These are phyloP conservation scores for Plasmodium relictum DNA, from an alignment of 169 alveolate genomes.

Conservation along the genomic window DNA sequence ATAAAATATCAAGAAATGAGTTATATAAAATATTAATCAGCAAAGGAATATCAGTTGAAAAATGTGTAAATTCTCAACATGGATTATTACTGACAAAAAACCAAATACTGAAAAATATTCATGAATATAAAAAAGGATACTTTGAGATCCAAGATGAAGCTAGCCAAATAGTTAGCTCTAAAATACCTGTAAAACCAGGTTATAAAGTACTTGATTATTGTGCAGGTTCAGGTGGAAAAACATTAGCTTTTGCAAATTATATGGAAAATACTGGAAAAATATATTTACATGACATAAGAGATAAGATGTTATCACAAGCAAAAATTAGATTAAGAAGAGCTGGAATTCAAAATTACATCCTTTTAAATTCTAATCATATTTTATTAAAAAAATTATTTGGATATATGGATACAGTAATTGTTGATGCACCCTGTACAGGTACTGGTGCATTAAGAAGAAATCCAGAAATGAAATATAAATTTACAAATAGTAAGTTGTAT, in stretches of 20 bases:
- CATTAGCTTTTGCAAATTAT: conserved; percentile 92
- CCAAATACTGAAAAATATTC: conserved; percentile 86
- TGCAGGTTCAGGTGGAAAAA: conserved; percentile 96
- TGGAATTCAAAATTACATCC: conserved; percentile 91
- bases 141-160: conserved; percentile 97
- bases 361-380: conserved; percentile 85
- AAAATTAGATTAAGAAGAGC: conserved; percentile 92
- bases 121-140: conserved; percentile 91
- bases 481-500: conserved; percentile 82
- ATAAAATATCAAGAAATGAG: conserved; percentile 82
- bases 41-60: conserved; percentile 89
- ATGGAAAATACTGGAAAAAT: conserved; percentile 93
- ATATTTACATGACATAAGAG: conserved; percentile 91
- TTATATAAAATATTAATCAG: conserved; percentile 84
- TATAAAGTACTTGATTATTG: conserved; percentile 94
- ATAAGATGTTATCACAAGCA: conserved; percentile 86
- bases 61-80: conserved; percentile 89
- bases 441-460: conserved; percentile 95
- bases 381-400: conserved; percentile 82
- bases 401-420: conserved; percentile 93
- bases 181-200: conserved; percentile 92
- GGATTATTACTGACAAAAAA: conserved; percentile 89
- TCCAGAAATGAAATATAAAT: conserved; percentile 95
- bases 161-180: conserved; percentile 87
- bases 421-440: conserved; percentile 96